Evolutionary conservation across 768 basidiomycete species (phyloP), one percentile per base, ranked within the genome.

Genomic region (Cystobasidium tubakii): DNA sequence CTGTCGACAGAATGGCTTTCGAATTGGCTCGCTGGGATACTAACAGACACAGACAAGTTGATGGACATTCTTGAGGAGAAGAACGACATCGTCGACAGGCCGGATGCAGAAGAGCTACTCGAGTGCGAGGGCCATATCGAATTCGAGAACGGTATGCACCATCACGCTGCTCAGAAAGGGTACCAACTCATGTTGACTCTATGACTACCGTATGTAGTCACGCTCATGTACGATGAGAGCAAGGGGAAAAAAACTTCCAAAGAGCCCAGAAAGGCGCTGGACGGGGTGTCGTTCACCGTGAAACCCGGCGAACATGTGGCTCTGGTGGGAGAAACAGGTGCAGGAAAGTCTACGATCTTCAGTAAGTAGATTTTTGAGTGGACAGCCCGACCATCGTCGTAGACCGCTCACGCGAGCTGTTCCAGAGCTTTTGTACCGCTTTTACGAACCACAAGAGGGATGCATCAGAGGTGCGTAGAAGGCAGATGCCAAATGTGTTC

Each of bases 281-380:
- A 87, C 74, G 86, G 86, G 31, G 86, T 97, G 46, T 90, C 89
- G 0, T 97, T 97, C 85, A 89, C 86, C 77, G 88, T 96, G n/a
- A 89, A 89, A 0, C 90, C 89, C 79, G 89, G 90, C 4, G 86
- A 88, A 7, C 88, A 90, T 19, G 92, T 96, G n/a, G 95, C 94
- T 0, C 85, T 97, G 23, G 91, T 98, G 12, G 91, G 89, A 23
- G 88, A 90, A 79, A 88, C 88, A 1, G 91, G 90, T 0, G 84
- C 89, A 1, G 89, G 92, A 17, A 95, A 93, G 81, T 90, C 89
- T 15, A 90, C 91, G 3, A 65, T 65, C 21, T 44, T 69, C 25
- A 53, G 66, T 65, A 39, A n/a, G 63, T 42, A n/a, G n/a, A n/a
- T n/a, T n/a, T n/a, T n/a, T n/a, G n/a, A n/a, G n/a, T n/a, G n/a